These are phyloP conservation scores for Colletotrichum sidae DNA, from an alignment of 2,329 filamentous ascomycete genomes.

Conservation along the genomic window DNA sequence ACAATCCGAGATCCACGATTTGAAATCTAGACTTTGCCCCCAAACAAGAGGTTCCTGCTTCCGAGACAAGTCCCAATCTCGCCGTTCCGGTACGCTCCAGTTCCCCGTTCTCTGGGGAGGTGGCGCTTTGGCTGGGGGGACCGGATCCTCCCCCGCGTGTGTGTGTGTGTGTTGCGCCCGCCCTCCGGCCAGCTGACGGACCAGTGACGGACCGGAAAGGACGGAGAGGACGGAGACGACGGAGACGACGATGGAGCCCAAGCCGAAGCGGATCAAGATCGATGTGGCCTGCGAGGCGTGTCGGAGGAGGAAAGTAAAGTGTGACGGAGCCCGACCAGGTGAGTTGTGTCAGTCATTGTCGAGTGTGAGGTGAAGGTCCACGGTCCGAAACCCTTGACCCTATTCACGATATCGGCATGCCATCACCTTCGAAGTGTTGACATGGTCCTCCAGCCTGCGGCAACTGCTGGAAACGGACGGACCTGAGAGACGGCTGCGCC, in stretches of 20 bases:
- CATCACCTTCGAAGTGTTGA: neutral
- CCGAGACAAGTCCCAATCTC: slow-evolving; percentile 21
- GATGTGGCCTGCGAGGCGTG: slow-evolving; percentile 57
- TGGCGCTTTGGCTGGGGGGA: neutral
- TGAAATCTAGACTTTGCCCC: neutral
- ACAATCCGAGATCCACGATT: slow-evolving; percentile 27
- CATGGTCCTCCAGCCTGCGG: slow-evolving; percentile 43
- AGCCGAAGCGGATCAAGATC: slow-evolving; percentile 55
- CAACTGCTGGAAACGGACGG: slow-evolving; percentile 46
- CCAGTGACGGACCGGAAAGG: neutral
- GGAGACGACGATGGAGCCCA: slow-evolving; percentile 32
- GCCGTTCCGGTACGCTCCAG: too few species aligned
- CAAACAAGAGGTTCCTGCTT: neutral
- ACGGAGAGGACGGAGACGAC: slow-evolving; percentile 21
- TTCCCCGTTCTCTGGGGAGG: neutral
- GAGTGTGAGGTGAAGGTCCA: too few species aligned
- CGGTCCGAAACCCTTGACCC: too few species aligned
- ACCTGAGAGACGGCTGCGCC: slow-evolving; percentile 43
- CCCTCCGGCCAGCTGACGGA: slow-evolving; percentile 1
- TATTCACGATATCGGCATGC: neutral
- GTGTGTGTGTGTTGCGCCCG: neutral
- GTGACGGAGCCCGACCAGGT: slow-evolving; percentile 54
- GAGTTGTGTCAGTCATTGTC: slow-evolving; percentile 22
- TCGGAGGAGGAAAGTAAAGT: slow-evolving; percentile 54
- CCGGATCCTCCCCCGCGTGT: neutral